Evolutionary conservation across 2,329 filamentous ascomycete species (phyloP).

Genomic region (Phyllosticta citrichinensis): DNA sequence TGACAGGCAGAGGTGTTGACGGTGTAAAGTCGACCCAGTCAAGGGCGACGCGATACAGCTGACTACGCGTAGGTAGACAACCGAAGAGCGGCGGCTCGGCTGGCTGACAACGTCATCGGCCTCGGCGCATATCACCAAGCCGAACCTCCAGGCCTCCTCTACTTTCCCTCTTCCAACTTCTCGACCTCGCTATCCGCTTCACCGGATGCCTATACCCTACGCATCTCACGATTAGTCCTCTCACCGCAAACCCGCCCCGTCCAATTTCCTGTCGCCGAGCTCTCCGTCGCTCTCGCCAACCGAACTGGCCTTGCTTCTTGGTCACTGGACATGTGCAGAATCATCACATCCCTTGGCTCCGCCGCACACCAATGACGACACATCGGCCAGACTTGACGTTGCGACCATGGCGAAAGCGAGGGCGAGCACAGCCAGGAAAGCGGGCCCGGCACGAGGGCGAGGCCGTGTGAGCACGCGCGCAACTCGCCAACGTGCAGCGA

Average conservation of each 20-base stretch:
- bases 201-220: neutral
- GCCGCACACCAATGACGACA: neutral
- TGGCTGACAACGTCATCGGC: neutral
- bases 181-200: neutral
- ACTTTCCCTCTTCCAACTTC: neutral
- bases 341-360: neutral
- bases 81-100: neutral
- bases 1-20: neutral
- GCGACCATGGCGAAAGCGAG: conserved; percentile 4
- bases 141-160: neutral
- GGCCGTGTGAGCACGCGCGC: neutral
- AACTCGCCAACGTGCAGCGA: neutral
- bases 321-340: neutral
- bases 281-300: neutral
- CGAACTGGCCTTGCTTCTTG: neutral
- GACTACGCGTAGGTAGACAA: neutral
- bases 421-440: neutral
- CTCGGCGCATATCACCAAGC: neutral
- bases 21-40: neutral
- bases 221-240: neutral
- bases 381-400: neutral
- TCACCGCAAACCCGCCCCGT: neutral
- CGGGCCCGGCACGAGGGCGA: neutral
- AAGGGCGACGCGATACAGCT: neutral
- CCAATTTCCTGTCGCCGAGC: neutral